Conservation (phyloP, 148 eudicot species). For the Cornus florida region DNA sequence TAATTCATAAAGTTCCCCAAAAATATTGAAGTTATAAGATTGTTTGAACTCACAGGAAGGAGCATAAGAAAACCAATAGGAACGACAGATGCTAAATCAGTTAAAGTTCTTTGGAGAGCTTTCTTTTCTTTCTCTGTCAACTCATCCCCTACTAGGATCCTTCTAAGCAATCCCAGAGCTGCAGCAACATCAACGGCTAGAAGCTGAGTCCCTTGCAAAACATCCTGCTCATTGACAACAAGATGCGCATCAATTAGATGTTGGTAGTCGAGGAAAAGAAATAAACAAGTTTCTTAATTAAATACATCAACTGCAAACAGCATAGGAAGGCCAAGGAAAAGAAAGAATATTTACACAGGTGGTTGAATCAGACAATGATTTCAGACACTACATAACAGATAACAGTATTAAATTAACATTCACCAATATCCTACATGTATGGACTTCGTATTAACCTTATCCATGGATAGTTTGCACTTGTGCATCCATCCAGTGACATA, state of each 20-base stretch:
- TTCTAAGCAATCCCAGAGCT: conserved; percentile 77
- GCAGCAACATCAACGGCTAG: conserved; percentile 88
- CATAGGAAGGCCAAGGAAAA: background rate
- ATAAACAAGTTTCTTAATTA: background rate
- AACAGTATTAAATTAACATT: background rate
- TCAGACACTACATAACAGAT: background rate
- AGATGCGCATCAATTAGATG: background rate
- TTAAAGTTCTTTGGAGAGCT: conserved; percentile 73
- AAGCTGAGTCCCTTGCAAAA: conserved; percentile 96
- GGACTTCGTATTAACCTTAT: background rate
- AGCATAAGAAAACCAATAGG: conserved; percentile 99
- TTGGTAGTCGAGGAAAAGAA: background rate
- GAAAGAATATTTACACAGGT: background rate
- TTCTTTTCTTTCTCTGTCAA: conserved; percentile 86
- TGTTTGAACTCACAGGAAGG: conserved; percentile 75
- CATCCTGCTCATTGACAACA: conserved; percentile 62
- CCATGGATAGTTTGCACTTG: background rate
- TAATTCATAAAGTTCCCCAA: background rate
- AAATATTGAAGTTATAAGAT: background rate
- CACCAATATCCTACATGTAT: background rate
- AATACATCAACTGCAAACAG: background rate
- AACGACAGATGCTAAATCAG: conserved; percentile 89
- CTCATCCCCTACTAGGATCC: conserved; percentile 78
- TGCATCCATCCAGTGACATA: background rate
- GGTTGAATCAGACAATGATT: background rate